These are phyloP conservation scores for Leccinellum rugosiceps DNA, from an alignment of 768 basidiomycete species.

Conservation along the genomic window DNA sequence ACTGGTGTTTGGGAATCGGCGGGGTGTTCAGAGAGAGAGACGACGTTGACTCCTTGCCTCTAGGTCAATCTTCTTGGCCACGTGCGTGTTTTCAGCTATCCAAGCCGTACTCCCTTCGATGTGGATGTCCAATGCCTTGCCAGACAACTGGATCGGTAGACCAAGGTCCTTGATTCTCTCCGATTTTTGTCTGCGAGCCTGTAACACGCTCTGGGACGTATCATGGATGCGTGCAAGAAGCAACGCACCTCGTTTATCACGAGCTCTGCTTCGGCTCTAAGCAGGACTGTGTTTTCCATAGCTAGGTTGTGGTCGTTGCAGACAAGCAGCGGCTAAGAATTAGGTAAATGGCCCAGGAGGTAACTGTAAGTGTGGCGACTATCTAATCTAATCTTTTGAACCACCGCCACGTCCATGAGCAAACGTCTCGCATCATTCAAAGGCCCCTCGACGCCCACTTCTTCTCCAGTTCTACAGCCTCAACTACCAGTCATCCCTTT, in stretches of 20 bases:
- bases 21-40: constrained; percentile 3
- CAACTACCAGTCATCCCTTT: constrained; percentile 34
- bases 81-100: constrained; percentile 85
- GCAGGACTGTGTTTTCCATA: constrained; percentile 29
- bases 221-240: not conserved
- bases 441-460: constrained; percentile 72
- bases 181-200: constrained; percentile 75
- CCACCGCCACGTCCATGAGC: constrained; percentile 34
- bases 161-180: constrained; percentile 70
- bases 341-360: not conserved
- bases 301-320: not conserved
- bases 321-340: not conserved
- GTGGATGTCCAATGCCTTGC: constrained; percentile 70
- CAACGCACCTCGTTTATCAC: constrained; percentile 26
- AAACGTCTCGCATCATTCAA: constrained; percentile 72
- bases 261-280: constrained; percentile 32
- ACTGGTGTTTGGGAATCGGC: constrained; percentile 42
- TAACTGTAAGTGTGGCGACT: too few species aligned
- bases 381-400: constrained; percentile 22
- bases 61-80: constrained; percentile 70
- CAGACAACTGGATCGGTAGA: constrained; percentile 70
- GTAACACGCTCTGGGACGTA: constrained; percentile 3
- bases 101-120: constrained; percentile 68
- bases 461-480: constrained; percentile 56
- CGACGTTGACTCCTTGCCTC: constrained; percentile 47